phyloP scores from a whole-genome alignment of 352 stramenopile genomes.

The Phytopythium sindhum region DNA sequence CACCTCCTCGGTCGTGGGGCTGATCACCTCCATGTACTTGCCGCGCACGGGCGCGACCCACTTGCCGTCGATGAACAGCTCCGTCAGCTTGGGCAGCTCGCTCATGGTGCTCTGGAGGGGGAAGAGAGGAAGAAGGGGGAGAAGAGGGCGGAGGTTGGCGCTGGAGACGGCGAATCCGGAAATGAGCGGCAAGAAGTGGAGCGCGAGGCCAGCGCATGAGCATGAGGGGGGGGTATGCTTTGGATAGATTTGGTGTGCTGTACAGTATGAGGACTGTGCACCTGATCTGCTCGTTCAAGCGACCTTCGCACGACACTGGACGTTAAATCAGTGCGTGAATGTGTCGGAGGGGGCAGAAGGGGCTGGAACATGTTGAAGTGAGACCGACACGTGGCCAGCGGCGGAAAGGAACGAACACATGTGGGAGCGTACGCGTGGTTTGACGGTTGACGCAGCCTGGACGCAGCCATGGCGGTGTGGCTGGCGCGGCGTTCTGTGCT shows the following conservation, averaged over 20 bases:
- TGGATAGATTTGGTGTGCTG: no score
- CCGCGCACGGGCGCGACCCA: conserved; percentile 40
- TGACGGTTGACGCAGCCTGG: no score
- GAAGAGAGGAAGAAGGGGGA: neutral
- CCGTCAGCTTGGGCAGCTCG: conserved; percentile 35
- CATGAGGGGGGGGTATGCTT: no score
- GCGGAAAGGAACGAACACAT: neutral
- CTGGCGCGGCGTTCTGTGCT: no score
- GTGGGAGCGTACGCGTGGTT: neutral
- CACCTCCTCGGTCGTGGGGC: conserved; percentile 48
- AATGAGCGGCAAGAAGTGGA: conserved; percentile 2
- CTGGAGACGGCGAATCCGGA: conserved; percentile 8
- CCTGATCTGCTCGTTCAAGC: neutral
- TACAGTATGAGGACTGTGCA: no score
- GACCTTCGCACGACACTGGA: conserved; percentile 3
- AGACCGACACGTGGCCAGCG: neutral
- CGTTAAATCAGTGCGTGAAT: neutral
- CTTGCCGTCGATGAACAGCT: conserved; percentile 62
- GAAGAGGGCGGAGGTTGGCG: neutral
- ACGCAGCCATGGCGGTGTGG: no score
- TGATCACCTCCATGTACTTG: conserved; percentile 58
- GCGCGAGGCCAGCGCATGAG: no score
- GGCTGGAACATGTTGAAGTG: conserved; percentile 5
- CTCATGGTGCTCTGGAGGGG: conserved; percentile 17
- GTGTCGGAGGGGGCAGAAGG: neutral